phyloP scores from a whole-genome alignment of 176 grass and related monocot species.

The Elaeis guineensis region DNA sequence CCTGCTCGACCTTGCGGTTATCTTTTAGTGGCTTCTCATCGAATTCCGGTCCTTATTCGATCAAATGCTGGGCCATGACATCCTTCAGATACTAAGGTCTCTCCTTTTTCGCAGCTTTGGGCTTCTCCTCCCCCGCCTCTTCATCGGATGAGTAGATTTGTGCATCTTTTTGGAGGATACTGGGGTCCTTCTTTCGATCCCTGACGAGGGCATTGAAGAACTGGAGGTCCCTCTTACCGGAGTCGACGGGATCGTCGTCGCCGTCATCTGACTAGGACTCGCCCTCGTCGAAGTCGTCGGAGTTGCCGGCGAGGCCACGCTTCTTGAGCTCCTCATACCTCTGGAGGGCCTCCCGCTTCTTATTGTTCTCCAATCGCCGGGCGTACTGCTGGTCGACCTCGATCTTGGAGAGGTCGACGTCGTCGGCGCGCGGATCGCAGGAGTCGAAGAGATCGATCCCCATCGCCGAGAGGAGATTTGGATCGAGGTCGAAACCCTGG shows the following conservation, averaged over 20 bases:
- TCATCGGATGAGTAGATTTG: slow-evolving; percentile 36
- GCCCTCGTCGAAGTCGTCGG: not conserved
- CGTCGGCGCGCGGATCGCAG: slow-evolving; percentile 31
- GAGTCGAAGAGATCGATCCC: slow-evolving; percentile 31
- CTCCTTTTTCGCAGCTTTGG: slow-evolving; percentile 57
- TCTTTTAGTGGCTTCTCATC: slow-evolving; percentile 39
- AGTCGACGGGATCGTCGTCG: slow-evolving; percentile 8
- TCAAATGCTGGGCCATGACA: too few species aligned
- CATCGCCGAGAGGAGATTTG: not conserved
- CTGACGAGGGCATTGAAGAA: slow-evolving; percentile 61
- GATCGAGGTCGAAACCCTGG: too few species aligned
- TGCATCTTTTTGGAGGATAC: slow-evolving; percentile 37
- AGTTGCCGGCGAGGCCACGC: slow-evolving; percentile 21
- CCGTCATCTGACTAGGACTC: slow-evolving; percentile 15
- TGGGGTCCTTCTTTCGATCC: slow-evolving; percentile 53
- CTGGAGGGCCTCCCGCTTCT: slow-evolving; percentile 57
- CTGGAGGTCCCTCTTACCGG: slow-evolving; percentile 38
- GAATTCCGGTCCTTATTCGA: too few species aligned
- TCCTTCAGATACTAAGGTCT: slow-evolving; percentile 79
- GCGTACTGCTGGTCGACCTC: slow-evolving; percentile 67
- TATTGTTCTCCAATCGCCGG: slow-evolving; percentile 74
- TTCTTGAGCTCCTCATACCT: slow-evolving; percentile 55
- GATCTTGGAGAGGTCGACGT: slow-evolving; percentile 40
- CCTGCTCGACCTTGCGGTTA: slow-evolving; percentile 48
- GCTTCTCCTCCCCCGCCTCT: slow-evolving; percentile 13